Base-by-base conservation (phyloP, 495 filamentous ascomycete genomes). In the Staphylotrichum longicolle region DNA sequence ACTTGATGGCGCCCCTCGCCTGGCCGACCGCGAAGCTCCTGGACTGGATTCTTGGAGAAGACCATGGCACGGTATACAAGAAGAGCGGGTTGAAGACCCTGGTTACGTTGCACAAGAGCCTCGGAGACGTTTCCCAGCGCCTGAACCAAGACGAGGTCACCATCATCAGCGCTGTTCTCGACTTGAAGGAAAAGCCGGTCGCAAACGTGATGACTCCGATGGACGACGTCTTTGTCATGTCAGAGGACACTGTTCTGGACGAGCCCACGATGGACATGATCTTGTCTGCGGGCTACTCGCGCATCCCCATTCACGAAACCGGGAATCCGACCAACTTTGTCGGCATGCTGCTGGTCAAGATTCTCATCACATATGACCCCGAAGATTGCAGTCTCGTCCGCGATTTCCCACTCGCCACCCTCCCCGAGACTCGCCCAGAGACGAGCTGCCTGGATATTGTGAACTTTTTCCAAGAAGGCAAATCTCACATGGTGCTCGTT, bases 381-480 rank as follows among this genome's bases (percentile, higher is more conserved):
- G 94, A 98, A 72, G 94, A 98, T 68, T 83, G 81, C 65, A 90
- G 86, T 66, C 81, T 81, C 5, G 94, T 98, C 20, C 82, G 86
- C 40, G 91, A 97, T 54, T 98, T 98, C 73, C 85, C 91, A 3
- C 77, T 98, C 58, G 94, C 95, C 37, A 97, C 94, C 0, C 80
- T 98, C 1, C 95, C 95, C 3, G 94, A 98, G 74, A 98, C 94
- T 3, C 84, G 90, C 8, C 90, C 95, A 1, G 91, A 96, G 66
- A 98, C 94, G 0, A 96, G 91, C 72, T 98, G 94, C 71, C 77
- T 98, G 46, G 94, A 98, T 70, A 98, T 98, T 64, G 88, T 98
- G 72, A 98, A 98, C 77, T 98, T 96, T 76, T 98, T 98, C 77
- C 94, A 98, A 72, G 93, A 98, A 76, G 94, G 94, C 55, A 98